These are phyloP conservation scores for Penicillium fuscoglaucum DNA, from an alignment of 2,329 filamentous ascomycete genomes.

Conservation along the genomic window DNA sequence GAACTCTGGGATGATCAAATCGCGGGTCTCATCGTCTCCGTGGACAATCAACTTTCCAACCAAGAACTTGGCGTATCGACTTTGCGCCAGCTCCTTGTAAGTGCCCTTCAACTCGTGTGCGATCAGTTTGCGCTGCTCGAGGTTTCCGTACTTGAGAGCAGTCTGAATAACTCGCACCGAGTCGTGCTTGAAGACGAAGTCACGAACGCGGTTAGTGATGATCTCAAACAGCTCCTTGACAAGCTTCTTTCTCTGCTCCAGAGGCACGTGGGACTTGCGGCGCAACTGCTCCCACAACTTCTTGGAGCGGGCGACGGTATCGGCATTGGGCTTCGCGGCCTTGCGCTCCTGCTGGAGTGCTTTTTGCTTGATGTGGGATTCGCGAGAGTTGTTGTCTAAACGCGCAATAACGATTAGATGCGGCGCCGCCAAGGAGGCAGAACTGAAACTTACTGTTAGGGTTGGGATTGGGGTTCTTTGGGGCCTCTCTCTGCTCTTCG, in stretches of 20 bases:
- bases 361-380: slow-evolving; percentile 92
- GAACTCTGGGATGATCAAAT: slow-evolving; percentile 90
- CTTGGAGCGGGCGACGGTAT: slow-evolving; percentile 84
- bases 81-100: slow-evolving; percentile 83
- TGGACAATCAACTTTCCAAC: slow-evolving; percentile 95
- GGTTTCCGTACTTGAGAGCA: slow-evolving; percentile 90
- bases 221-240: slow-evolving; percentile 89
- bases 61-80: slow-evolving; percentile 95
- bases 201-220: slow-evolving; percentile 85
- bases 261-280: slow-evolving; percentile 87
- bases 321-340: slow-evolving; percentile 87
- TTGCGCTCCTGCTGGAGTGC: slow-evolving; percentile 84
- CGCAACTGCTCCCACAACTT: slow-evolving; percentile 95
- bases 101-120: slow-evolving; percentile 81
- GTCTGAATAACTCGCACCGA: slow-evolving; percentile 96
- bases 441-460: slow-evolving; percentile 31
- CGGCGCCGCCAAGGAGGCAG: slow-evolving; percentile 20
- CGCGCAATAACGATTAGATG: slow-evolving; percentile 14
- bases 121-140: slow-evolving; percentile 81
- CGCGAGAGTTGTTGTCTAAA: slow-evolving; percentile 64
- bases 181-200: slow-evolving; percentile 98
- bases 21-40: slow-evolving; percentile 80
- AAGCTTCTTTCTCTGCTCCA: slow-evolving; percentile 82
- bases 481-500: slow-evolving; percentile 10
- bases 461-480: slow-evolving; percentile 8